These are phyloP conservation scores for Akanthomyces muscarius DNA, from an alignment of 2,329 filamentous ascomycete genomes.

Conservation along the genomic window DNA sequence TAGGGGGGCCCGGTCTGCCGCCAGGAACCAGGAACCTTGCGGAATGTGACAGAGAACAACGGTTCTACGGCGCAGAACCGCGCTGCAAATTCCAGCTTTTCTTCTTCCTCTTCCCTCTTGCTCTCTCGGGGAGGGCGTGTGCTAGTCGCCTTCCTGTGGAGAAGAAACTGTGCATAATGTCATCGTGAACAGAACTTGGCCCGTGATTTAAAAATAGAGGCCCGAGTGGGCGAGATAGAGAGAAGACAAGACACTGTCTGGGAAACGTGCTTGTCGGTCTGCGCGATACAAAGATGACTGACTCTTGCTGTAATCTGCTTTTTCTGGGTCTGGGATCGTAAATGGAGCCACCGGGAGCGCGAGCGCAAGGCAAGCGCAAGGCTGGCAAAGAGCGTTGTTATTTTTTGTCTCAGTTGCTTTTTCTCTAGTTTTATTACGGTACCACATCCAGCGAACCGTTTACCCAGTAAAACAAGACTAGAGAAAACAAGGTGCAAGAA, in stretches of 20 bases:
- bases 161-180: not conserved
- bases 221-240: too few species aligned
- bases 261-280: not conserved
- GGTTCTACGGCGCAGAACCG: not conserved
- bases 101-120: not conserved
- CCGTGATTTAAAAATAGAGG: not conserved
- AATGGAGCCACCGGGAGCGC: not conserved
- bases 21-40: constrained; percentile 6
- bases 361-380: not conserved
- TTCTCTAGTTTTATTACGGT: not conserved
- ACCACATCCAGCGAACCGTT: too few species aligned
- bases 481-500: too few species aligned
- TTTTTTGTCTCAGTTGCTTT: not conserved
- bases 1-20: not conserved
- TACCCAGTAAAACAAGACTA: not conserved
- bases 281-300: not conserved
- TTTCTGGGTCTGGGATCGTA: constrained; percentile 5
- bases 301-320: constrained; percentile 7
- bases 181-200: not conserved
- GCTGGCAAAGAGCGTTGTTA: not conserved
- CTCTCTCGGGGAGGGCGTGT: not conserved
- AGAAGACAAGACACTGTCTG: not conserved
- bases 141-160: not conserved
- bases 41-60: not conserved
- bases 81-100: not conserved